Base-by-base conservation (phyloP, 805 yeast genomes). In the Schwanniomyces occidentalis region DNA sequence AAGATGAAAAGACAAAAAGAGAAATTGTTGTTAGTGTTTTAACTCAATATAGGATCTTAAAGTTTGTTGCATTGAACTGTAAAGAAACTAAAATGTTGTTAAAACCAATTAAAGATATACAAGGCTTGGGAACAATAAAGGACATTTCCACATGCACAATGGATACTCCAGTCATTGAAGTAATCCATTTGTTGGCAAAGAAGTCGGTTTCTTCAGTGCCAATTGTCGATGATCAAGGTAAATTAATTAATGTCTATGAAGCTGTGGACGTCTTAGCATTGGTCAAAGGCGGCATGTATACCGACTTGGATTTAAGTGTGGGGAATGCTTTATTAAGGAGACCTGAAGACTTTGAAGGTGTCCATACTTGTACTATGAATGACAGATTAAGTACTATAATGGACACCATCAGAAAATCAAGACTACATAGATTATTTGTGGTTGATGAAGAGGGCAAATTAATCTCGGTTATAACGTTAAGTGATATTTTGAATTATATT, bases 271-370 rank as follows among this genome's bases (percentile, higher is more conserved):
- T 93, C 3, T 69, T 93, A 48, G 86, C 96, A 0, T 69, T 93
- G 48, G 88, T 93, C 40, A 91, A 90, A 61, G 96, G 96, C 24
- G 97, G 97, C 4, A 81, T 89, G 54, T 89, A 91, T 54, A 84
- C 89, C 23, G 98, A 93, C 60, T 68, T 91, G 42, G 84, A 89
- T 24, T 69, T 93, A 47, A 82, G 91, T 39, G 96, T 93, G 4
- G 99, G 99, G 3, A 97, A 93, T 60, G 98, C 98, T 0, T 69
- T 93, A 34, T 78, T 93, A 80, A 80, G 95, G 61, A 73, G 96
- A 54, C 82, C 95, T 4, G 96, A 90, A 48, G 97, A 93, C 56
- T 93, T 91, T 51, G 98, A 93, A 61, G 99, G 99, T 40, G 98
- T 93, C 9, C 87, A 89, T 62, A 93, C 98, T 0, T 93, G 99